Base-by-base conservation (phyloP, 352 stramenopile genomes). In the Elongisporangium senticosum region DNA sequence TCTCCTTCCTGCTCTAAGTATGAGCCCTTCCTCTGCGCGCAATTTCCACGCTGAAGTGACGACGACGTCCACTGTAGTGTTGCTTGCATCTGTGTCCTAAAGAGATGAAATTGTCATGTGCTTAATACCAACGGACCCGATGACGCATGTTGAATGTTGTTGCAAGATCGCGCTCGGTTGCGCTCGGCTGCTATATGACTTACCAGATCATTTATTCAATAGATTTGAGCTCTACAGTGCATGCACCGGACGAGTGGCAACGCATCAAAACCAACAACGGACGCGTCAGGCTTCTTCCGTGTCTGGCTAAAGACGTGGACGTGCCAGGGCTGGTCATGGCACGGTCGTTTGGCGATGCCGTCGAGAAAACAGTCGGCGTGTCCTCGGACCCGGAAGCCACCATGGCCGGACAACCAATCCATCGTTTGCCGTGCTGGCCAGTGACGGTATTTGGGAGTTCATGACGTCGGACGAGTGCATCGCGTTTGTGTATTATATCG, bases 261-360 rank as follows among this genome's bases (percentile, higher is more conserved):
- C 83, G 86, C 3, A 94, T 96, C 47, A 68, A 90, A 48, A 64
- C 59, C 3, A 77, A 68, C 26, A 87, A 90, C 51, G 86, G 86
- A 26, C 85, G 86, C 17, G 85, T 96, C 1, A 77, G 86, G 79
- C 5, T 81, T 74, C 17, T 86, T 67, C 56, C 81, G 86, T 19
- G 86, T 95, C 13, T 96, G 86, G 86, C 72, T 96, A 15, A 91
- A 59, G 83, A 96, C 58, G 74, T 92, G 8, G 81, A 92, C 58
- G 89, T 92, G 77, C 86, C 86, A 4, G 86, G 86, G 8, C 66
- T 96, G 11, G 86, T 83, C 19, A 96, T 96, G 86, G 90, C 81
- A 10, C 77, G 85, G 17, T 91, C 78, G 37, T 83, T 94, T 48
- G 86, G 86, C 23, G 86, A 96, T 62, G 59, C 72, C 4, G 81